phyloP scores from a whole-genome alignment of 2,329 filamentous ascomycete species.

The Clonostachys chloroleuca region DNA sequence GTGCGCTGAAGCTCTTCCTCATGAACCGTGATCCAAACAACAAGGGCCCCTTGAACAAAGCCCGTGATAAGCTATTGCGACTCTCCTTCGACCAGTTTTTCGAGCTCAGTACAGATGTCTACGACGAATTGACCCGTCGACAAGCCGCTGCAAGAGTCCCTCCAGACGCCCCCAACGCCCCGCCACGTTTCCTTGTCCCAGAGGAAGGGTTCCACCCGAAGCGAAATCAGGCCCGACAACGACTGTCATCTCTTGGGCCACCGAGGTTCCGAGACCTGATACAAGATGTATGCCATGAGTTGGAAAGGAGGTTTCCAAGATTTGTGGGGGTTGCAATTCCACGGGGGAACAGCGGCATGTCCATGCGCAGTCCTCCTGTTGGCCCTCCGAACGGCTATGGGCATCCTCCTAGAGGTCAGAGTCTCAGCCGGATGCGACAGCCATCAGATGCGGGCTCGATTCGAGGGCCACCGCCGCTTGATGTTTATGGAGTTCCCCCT shows the following conservation, averaged over 20 bases:
- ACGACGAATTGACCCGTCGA: slow-evolving; percentile 85
- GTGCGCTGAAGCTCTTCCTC: slow-evolving; percentile 74
- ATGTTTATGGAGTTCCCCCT: slow-evolving; percentile 50
- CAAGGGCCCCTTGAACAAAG: slow-evolving; percentile 76
- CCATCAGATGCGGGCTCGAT: slow-evolving; percentile 62
- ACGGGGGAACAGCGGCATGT: slow-evolving; percentile 65
- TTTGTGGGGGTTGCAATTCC: slow-evolving; percentile 69
- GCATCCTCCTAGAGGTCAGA: slow-evolving; percentile 41
- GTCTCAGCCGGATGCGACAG: slow-evolving; percentile 43
- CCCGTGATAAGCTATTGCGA: slow-evolving; percentile 88
- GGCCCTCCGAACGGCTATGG: slow-evolving; percentile 53
- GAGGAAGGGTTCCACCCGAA: slow-evolving; percentile 92
- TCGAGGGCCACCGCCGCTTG: slow-evolving; percentile 34
- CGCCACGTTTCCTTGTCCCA: slow-evolving; percentile 76
- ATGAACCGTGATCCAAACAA: slow-evolving; percentile 71
- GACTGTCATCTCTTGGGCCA: slow-evolving; percentile 82
- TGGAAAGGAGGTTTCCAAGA: slow-evolving; percentile 83
- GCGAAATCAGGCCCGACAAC: slow-evolving; percentile 94
- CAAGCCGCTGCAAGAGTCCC: slow-evolving; percentile 61
- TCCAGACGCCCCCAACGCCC: slow-evolving; percentile 44
- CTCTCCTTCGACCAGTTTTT: slow-evolving; percentile 92
- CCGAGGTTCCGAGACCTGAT: slow-evolving; percentile 87
- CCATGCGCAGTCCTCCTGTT: slow-evolving; percentile 47
- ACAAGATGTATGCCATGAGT: slow-evolving; percentile 92
- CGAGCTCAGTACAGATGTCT: slow-evolving; percentile 96